Conservation (phyloP, 1,139 yeast genomes). For the Kurtzmaniella quercitrusa region DNA sequence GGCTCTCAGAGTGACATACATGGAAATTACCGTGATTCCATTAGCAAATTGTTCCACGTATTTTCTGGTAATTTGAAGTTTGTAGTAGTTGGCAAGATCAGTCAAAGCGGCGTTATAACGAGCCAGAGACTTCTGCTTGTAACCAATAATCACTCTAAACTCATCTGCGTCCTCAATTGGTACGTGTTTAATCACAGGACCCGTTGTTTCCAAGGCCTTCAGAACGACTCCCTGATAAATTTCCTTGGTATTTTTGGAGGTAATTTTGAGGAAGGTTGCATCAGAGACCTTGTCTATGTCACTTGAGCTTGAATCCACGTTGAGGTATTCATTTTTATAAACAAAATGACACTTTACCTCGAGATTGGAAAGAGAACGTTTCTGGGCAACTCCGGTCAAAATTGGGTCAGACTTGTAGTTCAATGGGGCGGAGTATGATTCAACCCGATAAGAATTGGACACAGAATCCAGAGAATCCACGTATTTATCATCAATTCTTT, state of each 20-base stretch:
- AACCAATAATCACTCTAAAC: constrained; percentile 85
- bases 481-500: constrained; percentile 75
- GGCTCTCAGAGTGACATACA: constrained; percentile 67
- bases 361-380: constrained; percentile 36
- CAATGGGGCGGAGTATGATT: constrained; percentile 74
- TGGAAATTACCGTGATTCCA: constrained; percentile 81
- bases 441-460: constrained; percentile 60
- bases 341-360: constrained; percentile 80
- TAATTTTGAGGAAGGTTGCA: constrained; percentile 70
- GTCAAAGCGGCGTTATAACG: constrained; percentile 86
- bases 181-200: constrained; percentile 89
- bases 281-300: constrained; percentile 64
- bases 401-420: constrained; percentile 45
- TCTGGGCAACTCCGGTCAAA: constrained; percentile 38
- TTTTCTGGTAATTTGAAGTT: constrained; percentile 79
- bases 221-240: constrained; percentile 71
- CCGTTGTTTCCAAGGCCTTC: constrained; percentile 71
- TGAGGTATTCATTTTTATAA: constrained; percentile 64
- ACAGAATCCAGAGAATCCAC: constrained; percentile 53
- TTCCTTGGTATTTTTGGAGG: constrained; percentile 73
- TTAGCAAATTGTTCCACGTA: constrained; percentile 93
- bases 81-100: constrained; percentile 86
- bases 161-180: constrained; percentile 76
- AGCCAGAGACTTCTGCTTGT: constrained; percentile 77
- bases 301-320: constrained; percentile 31